These are phyloP conservation scores for Boletus insuetus DNA, from an alignment of 768 basidiomycete species.

Conservation along the genomic window DNA sequence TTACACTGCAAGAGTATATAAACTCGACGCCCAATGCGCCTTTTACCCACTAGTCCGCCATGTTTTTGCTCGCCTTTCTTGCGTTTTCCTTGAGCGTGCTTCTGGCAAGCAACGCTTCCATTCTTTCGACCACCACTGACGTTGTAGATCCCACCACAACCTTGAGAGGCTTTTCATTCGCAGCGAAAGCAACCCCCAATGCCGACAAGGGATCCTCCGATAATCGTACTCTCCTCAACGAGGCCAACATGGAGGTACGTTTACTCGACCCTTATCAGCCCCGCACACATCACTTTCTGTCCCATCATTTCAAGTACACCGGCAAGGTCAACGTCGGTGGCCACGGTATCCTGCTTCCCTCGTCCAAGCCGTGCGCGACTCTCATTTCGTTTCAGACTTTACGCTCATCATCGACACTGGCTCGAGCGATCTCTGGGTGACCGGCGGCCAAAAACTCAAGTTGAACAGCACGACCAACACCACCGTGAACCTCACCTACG, in stretches of 20 bases:
- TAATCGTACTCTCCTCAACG: conserved; percentile 24
- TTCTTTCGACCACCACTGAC: conserved; percentile 7
- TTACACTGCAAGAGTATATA: not conserved
- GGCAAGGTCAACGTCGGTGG: conserved; percentile 31
- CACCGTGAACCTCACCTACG: conserved; percentile 34
- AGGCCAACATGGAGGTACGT: conserved; percentile 29
- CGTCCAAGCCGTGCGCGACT: not conserved
- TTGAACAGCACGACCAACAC: conserved; percentile 32
- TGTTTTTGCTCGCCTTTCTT: conserved; percentile 14
- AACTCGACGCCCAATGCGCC: not conserved
- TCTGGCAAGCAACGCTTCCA: conserved; percentile 32
- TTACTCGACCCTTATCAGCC: not conserved
- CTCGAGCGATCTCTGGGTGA: conserved; percentile 32
- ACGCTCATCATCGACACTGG: conserved; percentile 29
- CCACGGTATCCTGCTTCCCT: conserved; percentile 18
- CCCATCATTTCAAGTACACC: conserved; percentile 19
- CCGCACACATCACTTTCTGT: not conserved
- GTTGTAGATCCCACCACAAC: not conserved
- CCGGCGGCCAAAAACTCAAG: conserved; percentile 18
- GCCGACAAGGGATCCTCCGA: conserved; percentile 19
- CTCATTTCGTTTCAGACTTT: conserved; percentile 19
- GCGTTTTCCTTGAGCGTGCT: conserved; percentile 20
- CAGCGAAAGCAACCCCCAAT: conserved; percentile 14
- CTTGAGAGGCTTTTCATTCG: conserved; percentile 21
- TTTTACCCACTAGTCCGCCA: not conserved